Conservation (phyloP, 345 rosid genomes). For the Jatropha curcas region DNA sequence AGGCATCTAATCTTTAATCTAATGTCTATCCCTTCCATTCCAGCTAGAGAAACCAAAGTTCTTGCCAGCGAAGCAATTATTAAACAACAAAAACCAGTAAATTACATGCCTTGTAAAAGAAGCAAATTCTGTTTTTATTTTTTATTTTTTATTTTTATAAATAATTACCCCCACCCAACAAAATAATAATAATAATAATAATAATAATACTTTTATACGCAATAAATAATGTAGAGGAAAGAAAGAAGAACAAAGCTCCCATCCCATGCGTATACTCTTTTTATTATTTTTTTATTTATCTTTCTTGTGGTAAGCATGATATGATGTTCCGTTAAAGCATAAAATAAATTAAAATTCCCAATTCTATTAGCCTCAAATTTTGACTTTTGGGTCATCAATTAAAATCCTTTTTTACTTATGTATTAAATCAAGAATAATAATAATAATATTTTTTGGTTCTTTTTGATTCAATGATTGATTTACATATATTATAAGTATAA, state of each 20-base stretch:
- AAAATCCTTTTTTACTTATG: neutral
- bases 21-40: neutral
- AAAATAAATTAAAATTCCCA: too few species aligned
- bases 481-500: neutral
- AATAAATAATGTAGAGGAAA: neutral
- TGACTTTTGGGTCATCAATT: conserved; percentile 2
- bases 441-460: neutral
- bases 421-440: neutral
- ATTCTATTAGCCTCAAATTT: neutral
- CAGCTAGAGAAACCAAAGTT: conserved; percentile 10
- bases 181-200: neutral
- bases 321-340: conserved; percentile 2
- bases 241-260: neutral
- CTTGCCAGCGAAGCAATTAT: conserved; percentile 30
- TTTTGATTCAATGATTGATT: neutral
- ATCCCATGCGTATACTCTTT: neutral
- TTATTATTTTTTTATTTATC: neutral
- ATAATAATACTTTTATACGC: neutral
- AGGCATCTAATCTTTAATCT: conserved; percentile 28
- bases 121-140: too few species aligned
- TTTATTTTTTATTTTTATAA: neutral
- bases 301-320: neutral
- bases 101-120: conserved; percentile 9
- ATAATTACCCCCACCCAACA: neutral
- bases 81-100: conserved; percentile 6